Evolutionary conservation across 257 asterid species (phyloP).

Genomic region (Solanum etuberosum): DNA sequence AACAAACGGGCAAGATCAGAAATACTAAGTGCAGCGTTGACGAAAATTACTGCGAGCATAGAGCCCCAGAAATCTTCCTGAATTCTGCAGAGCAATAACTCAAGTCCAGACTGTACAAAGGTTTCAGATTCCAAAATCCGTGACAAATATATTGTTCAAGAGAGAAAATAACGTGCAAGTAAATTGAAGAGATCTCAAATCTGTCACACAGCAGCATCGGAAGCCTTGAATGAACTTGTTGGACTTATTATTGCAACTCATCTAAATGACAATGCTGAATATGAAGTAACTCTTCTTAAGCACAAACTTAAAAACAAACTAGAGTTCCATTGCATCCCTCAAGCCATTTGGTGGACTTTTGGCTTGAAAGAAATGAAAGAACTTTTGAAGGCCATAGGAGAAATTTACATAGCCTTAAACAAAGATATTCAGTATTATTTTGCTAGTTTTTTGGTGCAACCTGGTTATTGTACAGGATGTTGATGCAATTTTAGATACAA

Average conservation of each 20-base stretch:
- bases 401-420: not conserved
- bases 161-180: not conserved
- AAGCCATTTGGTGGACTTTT: not conserved
- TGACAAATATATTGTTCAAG: not conserved
- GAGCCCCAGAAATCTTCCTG: not conserved
- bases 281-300: not conserved
- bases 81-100: not conserved
- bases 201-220: not conserved
- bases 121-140: not conserved
- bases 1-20: not conserved
- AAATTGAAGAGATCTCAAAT: not conserved
- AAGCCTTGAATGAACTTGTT: not conserved
- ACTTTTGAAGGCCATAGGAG: not conserved
- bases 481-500: not conserved
- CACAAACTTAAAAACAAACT: not conserved
- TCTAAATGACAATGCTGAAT: not conserved
- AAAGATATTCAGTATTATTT: not conserved
- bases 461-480: not conserved
- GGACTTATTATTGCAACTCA: not conserved
- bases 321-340: not conserved
- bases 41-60: not conserved
- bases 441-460: not conserved
- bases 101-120: not conserved
- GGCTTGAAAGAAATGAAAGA: not conserved
- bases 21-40: not conserved